Base-by-base conservation (phyloP, 768 basidiomycete species). In the Boletus edulis region DNA sequence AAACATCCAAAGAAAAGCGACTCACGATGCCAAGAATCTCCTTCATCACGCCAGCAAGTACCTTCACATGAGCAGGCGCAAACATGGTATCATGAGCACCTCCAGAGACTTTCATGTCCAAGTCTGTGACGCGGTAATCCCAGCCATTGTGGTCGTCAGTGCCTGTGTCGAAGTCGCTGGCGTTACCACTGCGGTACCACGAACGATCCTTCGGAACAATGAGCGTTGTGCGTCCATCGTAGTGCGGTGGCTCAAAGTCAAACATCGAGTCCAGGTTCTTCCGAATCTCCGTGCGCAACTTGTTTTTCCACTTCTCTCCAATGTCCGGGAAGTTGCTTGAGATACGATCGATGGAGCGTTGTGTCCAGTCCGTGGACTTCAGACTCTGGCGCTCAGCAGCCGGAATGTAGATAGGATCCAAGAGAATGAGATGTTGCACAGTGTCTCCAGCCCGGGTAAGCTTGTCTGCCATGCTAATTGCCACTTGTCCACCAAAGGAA, bases 191-290 rank as follows among this genome's bases (percentile, higher is more conserved):
- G 37, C 68, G 64, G 57, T 68, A 69, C 68, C 68, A 69, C 29
- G 64, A 69, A 27, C 68, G 69, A 27, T 70, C 68, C 22, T 67
- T 70, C 13, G 68, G 68, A 41, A 70, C 66, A 9, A 70, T 38
- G 37, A 69, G 60, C 10, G 60, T 69, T 11, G 68, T 44, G 22
- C 52, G 60, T 6, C 66, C 64, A 3, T 58, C 54, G 38, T 68
- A 69, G 42, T 59, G 55, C 7, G 59, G 64, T 20, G 69, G 64
- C 41, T 69, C 67, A 22, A 64, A 69, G 49, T 68, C 69, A 51
- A 70, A 69, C 69, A 69, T 69, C 5, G 61, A 67, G 9, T 70
- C 68, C 56, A 69, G 43, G 51, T 69, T 69, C 62, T 69, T 69
- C 29, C 67, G 64, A 41, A 70, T 70, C 55, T 69, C 68, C 15